Evolutionary conservation across 768 basidiomycete species (phyloP).

Genomic region (Xerocomellus amylosporus): DNA sequence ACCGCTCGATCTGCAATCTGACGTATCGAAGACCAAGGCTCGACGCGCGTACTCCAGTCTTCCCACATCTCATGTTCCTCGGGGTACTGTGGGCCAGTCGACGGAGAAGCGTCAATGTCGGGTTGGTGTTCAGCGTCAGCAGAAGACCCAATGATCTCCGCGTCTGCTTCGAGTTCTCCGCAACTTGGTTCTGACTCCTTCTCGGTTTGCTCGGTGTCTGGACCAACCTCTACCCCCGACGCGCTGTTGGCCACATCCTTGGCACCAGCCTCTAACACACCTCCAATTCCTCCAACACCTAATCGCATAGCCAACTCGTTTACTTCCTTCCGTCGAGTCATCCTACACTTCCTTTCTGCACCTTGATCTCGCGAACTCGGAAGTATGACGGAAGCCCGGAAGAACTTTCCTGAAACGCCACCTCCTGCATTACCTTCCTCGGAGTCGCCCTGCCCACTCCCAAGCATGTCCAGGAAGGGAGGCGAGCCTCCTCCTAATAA

Average conservation of each 20-base stretch:
- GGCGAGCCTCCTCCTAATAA: constrained; percentile 22
- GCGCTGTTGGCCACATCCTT: neutral
- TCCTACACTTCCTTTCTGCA: constrained; percentile 55
- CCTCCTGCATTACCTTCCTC: constrained; percentile 17
- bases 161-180: constrained; percentile 18
- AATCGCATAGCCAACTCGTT: constrained; percentile 84
- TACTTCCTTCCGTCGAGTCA: constrained; percentile 64
- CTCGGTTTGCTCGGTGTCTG: constrained; percentile 3
- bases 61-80: constrained; percentile 43
- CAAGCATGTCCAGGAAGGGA: constrained; percentile 28
- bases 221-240: neutral
- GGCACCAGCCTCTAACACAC: constrained; percentile 43
- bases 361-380: constrained; percentile 54
- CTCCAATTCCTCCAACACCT: constrained; percentile 75
- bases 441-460: constrained; percentile 11
- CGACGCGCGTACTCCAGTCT: constrained; percentile 69
- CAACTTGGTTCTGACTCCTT: constrained; percentile 2
- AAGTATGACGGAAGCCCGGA: constrained; percentile 68
- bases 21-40: constrained; percentile 66
- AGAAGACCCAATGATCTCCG: constrained; percentile 14
- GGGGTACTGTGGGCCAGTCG: constrained; percentile 8
- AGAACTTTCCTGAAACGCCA: constrained; percentile 41
- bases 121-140: constrained; percentile 13
- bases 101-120: neutral
- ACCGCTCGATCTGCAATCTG: constrained; percentile 76